phyloP scores from a whole-genome alignment of 2,329 filamentous ascomycete genomes.

The Fusarium ramigenum region DNA sequence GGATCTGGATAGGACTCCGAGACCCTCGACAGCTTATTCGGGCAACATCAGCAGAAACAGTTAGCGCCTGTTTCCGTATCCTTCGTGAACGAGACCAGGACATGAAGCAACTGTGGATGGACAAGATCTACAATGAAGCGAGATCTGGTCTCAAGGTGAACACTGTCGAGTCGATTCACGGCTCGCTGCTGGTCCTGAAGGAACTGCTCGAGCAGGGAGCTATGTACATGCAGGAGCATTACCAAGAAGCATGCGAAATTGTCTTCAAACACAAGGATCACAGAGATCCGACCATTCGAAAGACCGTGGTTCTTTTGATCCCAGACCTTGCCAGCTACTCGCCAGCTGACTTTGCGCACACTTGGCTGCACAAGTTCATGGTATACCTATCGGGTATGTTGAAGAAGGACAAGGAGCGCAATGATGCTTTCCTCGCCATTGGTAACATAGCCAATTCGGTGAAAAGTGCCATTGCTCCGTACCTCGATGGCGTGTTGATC shows the following conservation, averaged over 20 bases:
- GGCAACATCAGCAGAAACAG: slow-evolving; percentile 89
- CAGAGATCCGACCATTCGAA: slow-evolving; percentile 84
- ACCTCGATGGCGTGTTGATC: slow-evolving; percentile 91
- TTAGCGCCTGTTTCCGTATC: slow-evolving; percentile 95
- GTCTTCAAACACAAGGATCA: slow-evolving; percentile 94
- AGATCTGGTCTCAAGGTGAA: slow-evolving; percentile 80
- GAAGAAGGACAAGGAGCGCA: slow-evolving; percentile 93
- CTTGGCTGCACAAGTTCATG: slow-evolving; percentile 96
- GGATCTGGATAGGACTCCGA: slow-evolving; percentile 93
- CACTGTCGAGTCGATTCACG: slow-evolving; percentile 89
- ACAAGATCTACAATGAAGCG: slow-evolving; percentile 88
- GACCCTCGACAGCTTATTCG: slow-evolving; percentile 92
- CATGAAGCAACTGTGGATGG: slow-evolving; percentile 88
- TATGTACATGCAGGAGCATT: slow-evolving; percentile 99
- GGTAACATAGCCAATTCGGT: slow-evolving; percentile 97
- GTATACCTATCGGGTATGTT: slow-evolving; percentile 92
- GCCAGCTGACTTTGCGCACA: slow-evolving; percentile 86
- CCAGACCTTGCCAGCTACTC: slow-evolving; percentile 93
- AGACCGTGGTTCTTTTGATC: slow-evolving; percentile 90
- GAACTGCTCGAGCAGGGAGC: slow-evolving; percentile 93
- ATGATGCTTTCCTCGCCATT: slow-evolving; percentile 94
- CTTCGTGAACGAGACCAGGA: slow-evolving; percentile 91
- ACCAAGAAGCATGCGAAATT: slow-evolving; percentile 91
- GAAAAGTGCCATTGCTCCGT: slow-evolving; percentile 92
- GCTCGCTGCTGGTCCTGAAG: slow-evolving; percentile 91